Conservation (phyloP, 2,329 filamentous ascomycete species). For the Dactylellina parvicollis region DNA sequence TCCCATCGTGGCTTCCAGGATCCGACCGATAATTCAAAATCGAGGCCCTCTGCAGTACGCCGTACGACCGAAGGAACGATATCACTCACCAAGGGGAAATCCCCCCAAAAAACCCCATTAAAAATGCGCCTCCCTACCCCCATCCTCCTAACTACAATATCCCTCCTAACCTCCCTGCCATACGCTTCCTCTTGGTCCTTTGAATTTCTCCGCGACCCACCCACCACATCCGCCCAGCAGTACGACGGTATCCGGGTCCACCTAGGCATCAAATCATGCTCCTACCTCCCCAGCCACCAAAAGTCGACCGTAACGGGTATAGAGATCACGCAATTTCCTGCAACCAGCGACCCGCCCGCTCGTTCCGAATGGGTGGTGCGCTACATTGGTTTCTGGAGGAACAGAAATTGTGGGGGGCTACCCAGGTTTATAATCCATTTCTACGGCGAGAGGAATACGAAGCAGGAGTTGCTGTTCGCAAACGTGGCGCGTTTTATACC, state of each 20-base stretch:
- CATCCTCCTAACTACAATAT: too few relatives aligned
- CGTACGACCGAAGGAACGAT: too few relatives aligned
- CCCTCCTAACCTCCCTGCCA: neutral
- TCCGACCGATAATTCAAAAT: too few relatives aligned
- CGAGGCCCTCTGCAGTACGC: too few relatives aligned
- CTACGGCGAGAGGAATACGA: conserved; percentile 4
- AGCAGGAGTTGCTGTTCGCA: neutral
- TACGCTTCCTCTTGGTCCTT: conserved; percentile 8
- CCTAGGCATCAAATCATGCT: neutral
- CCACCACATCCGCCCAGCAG: neutral
- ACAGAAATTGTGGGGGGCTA: conserved; percentile 4
- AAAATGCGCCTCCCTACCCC: neutral
- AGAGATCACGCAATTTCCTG: neutral
- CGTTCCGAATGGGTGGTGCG: neutral
- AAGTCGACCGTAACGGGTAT: neutral
- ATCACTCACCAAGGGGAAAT: too few relatives aligned
- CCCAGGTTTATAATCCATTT: conserved; percentile 19
- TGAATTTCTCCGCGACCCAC: neutral
- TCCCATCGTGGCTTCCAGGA: too few relatives aligned
- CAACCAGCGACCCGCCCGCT: neutral
- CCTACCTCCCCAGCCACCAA: neutral
- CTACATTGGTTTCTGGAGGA: conserved; percentile 37
- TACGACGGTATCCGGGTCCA: neutral
- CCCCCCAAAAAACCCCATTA: neutral
- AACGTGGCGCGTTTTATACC: neutral